Percentiles rank a stretch among this genome's conserved stretches.
Conservation (phyloP, 306 rosid species). For the Corylus americana region DNA sequence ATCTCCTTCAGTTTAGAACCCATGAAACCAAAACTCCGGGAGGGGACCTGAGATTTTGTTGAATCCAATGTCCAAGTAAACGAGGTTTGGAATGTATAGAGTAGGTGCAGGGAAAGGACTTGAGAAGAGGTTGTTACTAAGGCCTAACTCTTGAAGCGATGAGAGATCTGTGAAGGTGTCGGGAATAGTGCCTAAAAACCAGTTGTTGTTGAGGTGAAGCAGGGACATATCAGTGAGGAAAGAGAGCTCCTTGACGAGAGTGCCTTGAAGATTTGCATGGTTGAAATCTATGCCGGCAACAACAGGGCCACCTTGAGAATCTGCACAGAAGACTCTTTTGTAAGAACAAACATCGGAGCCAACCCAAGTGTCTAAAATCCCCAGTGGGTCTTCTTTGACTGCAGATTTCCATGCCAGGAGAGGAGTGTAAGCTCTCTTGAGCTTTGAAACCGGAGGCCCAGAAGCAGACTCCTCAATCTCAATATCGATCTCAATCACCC, state of each 20-base stretch:
- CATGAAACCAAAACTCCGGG: no score
- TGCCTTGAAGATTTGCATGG: no score
- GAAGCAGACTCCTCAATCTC: constrained; percentile 37
- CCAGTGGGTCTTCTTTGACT: constrained; percentile 72
- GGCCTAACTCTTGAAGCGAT: constrained; percentile 73
- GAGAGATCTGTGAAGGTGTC: constrained; percentile 58
- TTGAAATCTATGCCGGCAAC: constrained; percentile 83
- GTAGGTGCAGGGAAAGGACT: constrained; percentile 33
- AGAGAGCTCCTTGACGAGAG: constrained; percentile 1
- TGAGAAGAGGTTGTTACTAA: constrained; percentile 84
- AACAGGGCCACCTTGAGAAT: constrained; percentile 40
- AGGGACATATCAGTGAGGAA: constrained; percentile 71
- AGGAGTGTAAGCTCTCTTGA: constrained; percentile 62
- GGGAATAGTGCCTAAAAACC: constrained; percentile 73
- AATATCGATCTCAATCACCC: constrained; percentile 64
- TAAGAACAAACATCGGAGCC: constrained; percentile 86
- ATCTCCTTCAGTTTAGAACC: constrained; percentile 75
- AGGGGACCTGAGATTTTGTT: no score
- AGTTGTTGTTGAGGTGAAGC: constrained; percentile 81
- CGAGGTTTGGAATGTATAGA: no score
- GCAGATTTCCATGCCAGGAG: constrained; percentile 94
- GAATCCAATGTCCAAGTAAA: no score
- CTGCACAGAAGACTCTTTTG: constrained; percentile 80
- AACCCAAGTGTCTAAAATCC: constrained; percentile 62
- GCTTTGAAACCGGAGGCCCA: constrained; percentile 47